phyloP scores from a whole-genome alignment of 2,329 filamentous ascomycete species.

The Cladophialophora yegresii region DNA sequence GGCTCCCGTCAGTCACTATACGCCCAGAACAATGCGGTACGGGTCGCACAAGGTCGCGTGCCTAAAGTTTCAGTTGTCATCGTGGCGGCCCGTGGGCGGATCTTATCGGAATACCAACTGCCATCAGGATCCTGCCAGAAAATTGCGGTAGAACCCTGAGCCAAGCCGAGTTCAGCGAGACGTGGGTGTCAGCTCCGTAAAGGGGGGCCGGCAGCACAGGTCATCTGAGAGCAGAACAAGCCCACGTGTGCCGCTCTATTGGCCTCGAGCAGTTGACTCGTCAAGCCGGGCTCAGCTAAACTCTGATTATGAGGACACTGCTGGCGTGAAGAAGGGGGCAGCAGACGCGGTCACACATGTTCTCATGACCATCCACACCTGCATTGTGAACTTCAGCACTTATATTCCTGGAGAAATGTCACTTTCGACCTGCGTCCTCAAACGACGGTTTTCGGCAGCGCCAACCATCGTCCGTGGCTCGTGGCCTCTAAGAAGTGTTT shows the following conservation, averaged over 20 bases:
- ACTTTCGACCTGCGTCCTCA: neutral
- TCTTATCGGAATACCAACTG: neutral
- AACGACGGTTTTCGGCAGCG: neutral
- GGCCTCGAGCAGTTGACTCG: constrained; percentile 10
- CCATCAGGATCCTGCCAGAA: neutral
- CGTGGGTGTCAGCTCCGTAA: constrained; percentile 17
- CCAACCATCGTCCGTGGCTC: neutral
- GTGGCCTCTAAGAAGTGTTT: neutral
- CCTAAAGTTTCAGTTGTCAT: constrained; percentile 1
- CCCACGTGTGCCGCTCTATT: constrained; percentile 29
- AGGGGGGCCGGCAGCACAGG: constrained; percentile 10
- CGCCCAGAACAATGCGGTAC: constrained; percentile 5
- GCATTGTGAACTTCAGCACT: neutral
- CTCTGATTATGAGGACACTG: neutral
- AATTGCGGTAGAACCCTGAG: constrained; percentile 1
- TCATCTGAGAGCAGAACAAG: constrained; percentile 13
- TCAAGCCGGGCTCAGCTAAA: neutral
- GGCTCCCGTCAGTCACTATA: neutral
- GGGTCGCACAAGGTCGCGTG: constrained; percentile 16
- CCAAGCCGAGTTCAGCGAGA: constrained; percentile 1
- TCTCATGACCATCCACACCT: neutral
- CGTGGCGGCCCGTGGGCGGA: neutral
- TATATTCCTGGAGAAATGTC: neutral
- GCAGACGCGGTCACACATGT: neutral
- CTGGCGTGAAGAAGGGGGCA: neutral